A percentile compares a stretch with the other conserved stretches of the same genome.
These are phyloP conservation scores for Calonectria hongkongensis DNA, from an alignment of 2,329 filamentous ascomycete species.

Conservation along the genomic window DNA sequence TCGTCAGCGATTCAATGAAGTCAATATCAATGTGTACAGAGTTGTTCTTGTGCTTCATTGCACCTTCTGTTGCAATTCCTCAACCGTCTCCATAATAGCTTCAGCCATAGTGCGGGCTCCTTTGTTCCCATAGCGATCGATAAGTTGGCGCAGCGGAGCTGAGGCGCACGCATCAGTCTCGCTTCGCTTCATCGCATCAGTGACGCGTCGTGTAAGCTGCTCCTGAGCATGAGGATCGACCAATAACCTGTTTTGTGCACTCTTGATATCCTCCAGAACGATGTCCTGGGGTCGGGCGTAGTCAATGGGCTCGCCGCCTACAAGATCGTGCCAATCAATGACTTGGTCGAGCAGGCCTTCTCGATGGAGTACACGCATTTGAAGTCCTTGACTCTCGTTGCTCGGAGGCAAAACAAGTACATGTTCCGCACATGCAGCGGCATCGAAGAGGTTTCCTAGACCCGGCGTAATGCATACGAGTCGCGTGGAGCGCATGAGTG, in stretches of 20 bases:
- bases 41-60: too few relatives aligned
- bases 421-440: not conserved
- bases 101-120: not conserved
- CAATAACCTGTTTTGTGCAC: not conserved
- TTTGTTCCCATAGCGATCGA: not conserved
- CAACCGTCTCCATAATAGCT: not conserved
- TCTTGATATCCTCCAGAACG: not conserved
- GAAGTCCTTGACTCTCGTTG: not conserved
- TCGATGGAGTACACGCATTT: not conserved
- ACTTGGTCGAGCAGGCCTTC: not conserved
- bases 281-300: not conserved
- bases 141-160: not conserved
- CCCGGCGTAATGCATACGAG: not conserved
- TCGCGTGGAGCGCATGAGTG: not conserved
- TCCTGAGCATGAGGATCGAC: not conserved
- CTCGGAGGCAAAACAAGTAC: not conserved
- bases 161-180: not conserved
- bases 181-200: not conserved
- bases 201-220: not conserved
- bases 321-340: constrained; percentile 6
- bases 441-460: constrained; percentile 1
- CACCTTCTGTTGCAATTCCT: not conserved
- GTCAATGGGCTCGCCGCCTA: not conserved
- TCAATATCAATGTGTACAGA: too few relatives aligned
- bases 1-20: too few relatives aligned